These are phyloP conservation scores for Clathrospora elynae DNA, from an alignment of 2,329 filamentous ascomycete species.

Conservation along the genomic window DNA sequence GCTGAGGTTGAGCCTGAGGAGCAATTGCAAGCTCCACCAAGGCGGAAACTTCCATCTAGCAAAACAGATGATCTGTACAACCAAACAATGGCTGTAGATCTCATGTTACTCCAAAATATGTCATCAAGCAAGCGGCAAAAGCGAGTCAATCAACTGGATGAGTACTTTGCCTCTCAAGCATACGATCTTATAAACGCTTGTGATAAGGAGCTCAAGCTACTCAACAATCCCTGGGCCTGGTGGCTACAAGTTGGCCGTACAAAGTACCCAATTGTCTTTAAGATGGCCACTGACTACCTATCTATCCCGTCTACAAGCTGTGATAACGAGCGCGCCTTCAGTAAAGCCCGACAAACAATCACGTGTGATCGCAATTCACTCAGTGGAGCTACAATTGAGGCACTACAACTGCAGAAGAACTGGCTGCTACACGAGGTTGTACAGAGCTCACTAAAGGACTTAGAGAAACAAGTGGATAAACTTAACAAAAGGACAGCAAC, in stretches of 20 bases:
- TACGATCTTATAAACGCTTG: not conserved
- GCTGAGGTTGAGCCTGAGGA: not conserved
- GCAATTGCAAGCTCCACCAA: not conserved
- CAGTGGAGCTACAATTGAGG: slow-evolving; percentile 2
- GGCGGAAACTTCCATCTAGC: no score
- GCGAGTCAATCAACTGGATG: no score
- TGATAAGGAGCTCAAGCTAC: not conserved
- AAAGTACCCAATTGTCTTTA: slow-evolving; percentile 8
- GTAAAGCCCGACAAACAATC: no score
- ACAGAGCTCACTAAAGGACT: not conserved
- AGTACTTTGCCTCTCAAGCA: no score
- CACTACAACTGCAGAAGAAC: slow-evolving; percentile 5
- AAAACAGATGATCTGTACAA: not conserved
- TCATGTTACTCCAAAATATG: no score
- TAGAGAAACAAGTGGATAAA: not conserved
- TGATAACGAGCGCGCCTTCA: no score
- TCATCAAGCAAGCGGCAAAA: no score
- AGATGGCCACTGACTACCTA: slow-evolving; percentile 12
- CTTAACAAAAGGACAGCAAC: no score
- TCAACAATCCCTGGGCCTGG: slow-evolving; percentile 2
- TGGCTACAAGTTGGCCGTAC: slow-evolving; percentile 8
- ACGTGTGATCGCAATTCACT: slow-evolving; percentile 8
- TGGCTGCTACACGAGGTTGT: not conserved
- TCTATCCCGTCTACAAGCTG: no score
- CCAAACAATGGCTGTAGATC: not conserved